phyloP scores from a whole-genome alignment of 2,329 filamentous ascomycete species.

The Ophiostoma novo-ulmi region DNA sequence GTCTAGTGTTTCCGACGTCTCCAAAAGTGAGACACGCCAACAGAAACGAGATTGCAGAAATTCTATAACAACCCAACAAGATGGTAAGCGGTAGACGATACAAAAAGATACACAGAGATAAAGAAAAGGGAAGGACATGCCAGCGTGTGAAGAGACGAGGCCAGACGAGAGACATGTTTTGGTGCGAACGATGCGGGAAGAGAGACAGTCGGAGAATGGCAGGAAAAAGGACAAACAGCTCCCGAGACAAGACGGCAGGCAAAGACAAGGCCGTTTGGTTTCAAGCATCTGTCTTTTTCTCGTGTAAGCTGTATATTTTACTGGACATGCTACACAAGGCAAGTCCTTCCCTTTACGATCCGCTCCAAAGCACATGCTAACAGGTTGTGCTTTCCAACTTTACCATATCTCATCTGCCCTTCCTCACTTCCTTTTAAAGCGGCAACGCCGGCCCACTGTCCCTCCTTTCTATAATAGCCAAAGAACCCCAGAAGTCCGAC shows the following conservation, averaged over 20 bases:
- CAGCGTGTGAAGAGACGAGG: conserved; percentile 7
- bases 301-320: background rate
- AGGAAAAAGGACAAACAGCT: background rate
- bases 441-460: background rate
- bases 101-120: background rate
- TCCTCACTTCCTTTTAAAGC: background rate
- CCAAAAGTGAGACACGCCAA: conserved; percentile 8
- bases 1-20: background rate
- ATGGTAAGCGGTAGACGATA: background rate
- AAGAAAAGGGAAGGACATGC: background rate
- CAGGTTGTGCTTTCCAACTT: background rate
- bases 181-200: conserved; percentile 6
- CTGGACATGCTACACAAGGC: background rate
- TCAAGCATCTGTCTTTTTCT: background rate
- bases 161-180: background rate
- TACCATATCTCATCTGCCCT: background rate
- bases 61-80: background rate
- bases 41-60: conserved; percentile 2
- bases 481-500: conserved; percentile 11
- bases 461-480: background rate
- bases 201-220: background rate
- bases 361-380: background rate
- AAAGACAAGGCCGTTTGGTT: background rate
- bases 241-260: conserved; percentile 1
- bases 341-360: background rate